These are phyloP conservation scores for Scopulariopsis brevicaulis DNA, from an alignment of 2,329 filamentous ascomycete species.

Conservation along the genomic window DNA sequence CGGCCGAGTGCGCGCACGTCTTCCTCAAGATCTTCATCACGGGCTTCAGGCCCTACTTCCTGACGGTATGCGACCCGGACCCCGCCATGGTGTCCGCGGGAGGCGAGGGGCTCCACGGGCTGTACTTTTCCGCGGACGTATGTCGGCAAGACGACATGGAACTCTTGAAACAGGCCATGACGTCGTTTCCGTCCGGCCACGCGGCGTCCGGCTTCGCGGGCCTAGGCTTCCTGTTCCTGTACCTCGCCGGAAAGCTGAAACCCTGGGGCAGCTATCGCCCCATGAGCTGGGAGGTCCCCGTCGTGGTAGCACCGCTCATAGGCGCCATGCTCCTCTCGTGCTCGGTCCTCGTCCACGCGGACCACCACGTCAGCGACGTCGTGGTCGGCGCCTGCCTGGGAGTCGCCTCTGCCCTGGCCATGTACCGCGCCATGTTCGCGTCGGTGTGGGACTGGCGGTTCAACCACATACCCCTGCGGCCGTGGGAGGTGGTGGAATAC, in stretches of 20 bases:
- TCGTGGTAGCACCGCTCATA: conserved; percentile 46
- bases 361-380: conserved; percentile 62
- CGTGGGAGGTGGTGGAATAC: neutral
- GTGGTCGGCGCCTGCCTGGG: conserved; percentile 54
- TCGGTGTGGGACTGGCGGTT: conserved; percentile 58
- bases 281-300: conserved; percentile 54
- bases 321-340: conserved; percentile 48
- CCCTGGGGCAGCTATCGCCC: conserved; percentile 56
- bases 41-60: conserved; percentile 51
- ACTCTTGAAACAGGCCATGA: conserved; percentile 48
- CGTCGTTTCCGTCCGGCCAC: conserved; percentile 59
- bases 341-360: conserved; percentile 51
- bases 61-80: conserved; percentile 50
- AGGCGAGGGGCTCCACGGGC: conserved; percentile 43
- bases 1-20: conserved; percentile 53
- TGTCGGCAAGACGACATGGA: conserved; percentile 44
- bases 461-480: conserved; percentile 51
- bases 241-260: conserved; percentile 63
- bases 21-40: conserved; percentile 56
- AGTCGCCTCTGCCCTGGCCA: conserved; percentile 45
- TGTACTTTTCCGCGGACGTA: conserved; percentile 47
- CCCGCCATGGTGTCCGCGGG: conserved; percentile 22
- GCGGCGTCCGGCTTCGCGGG: conserved; percentile 53
- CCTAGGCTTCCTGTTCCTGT: conserved; percentile 53
- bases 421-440: conserved; percentile 57